Percentiles rank a stretch among this genome's conserved stretches.
Conservation (phyloP, 805 yeast genomes). For the Barnettozyma botsteinii region DNA sequence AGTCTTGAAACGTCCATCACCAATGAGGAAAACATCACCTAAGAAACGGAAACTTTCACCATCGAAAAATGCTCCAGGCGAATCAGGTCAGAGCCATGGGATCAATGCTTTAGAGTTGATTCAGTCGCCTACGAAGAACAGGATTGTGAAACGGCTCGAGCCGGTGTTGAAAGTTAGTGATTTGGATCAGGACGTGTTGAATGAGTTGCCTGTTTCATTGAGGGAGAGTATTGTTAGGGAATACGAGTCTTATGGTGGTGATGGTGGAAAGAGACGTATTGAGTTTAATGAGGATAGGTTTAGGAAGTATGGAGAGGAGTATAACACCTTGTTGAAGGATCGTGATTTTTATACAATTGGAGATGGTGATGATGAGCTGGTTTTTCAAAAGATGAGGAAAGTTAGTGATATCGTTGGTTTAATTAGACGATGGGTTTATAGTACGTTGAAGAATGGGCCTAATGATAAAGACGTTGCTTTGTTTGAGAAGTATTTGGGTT, state of each 20-base stretch:
- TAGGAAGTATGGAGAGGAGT: neutral
- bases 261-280: constrained; percentile 8
- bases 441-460: constrained; percentile 33
- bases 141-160: neutral
- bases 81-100: neutral
- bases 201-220: constrained; percentile 21
- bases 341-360: neutral
- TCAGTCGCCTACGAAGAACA: constrained; percentile 12
- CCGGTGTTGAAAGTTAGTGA: constrained; percentile 6
- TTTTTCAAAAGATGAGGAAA: constrained; percentile 8
- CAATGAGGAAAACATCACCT: constrained; percentile 11
- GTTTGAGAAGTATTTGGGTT: constrained; percentile 30
- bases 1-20: constrained; percentile 17
- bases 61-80: no score
- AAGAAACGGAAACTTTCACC: constrained; percentile 8
- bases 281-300: neutral
- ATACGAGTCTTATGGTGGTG: constrained; percentile 16
- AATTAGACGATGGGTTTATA: constrained; percentile 33
- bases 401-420: constrained; percentile 32
- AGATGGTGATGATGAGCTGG: neutral
- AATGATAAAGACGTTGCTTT: constrained; percentile 33
- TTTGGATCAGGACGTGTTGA: constrained; percentile 19
- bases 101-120: neutral
- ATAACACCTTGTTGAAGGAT: neutral
- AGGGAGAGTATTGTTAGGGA: constrained; percentile 17